Evolutionary conservation across 345 rosid genomes (phyloP).

Genomic region (Hevea brasiliensis): DNA sequence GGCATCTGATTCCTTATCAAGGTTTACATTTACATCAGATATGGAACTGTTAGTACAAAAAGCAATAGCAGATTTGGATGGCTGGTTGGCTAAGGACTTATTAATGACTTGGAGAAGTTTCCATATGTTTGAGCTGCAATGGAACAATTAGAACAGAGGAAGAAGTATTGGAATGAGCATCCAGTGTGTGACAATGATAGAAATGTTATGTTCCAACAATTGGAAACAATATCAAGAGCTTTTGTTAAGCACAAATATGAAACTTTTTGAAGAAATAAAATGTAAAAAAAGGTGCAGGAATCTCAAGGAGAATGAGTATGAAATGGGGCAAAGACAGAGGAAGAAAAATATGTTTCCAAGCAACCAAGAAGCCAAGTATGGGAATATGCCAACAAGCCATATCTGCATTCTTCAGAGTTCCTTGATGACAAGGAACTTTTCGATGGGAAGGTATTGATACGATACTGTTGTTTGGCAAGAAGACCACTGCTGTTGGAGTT

Average conservation of each 20-base stretch:
- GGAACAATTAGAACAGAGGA: slow-evolving; percentile 76
- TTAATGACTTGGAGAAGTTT: slow-evolving; percentile 86
- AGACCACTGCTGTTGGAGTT: too few species aligned
- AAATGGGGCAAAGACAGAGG: too few species aligned
- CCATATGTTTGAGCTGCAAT: slow-evolving; percentile 88
- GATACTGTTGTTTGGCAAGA: too few species aligned
- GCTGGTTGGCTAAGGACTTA: slow-evolving; percentile 84
- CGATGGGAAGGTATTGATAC: too few species aligned
- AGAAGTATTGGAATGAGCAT: slow-evolving; percentile 73
- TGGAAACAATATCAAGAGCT: slow-evolving; percentile 26
- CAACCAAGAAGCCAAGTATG: too few species aligned
- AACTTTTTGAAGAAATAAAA: too few species aligned
- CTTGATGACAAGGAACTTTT: too few species aligned
- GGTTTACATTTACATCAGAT: slow-evolving; percentile 78
- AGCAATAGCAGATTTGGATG: slow-evolving; percentile 81
- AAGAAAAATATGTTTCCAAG: too few species aligned
- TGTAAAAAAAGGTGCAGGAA: too few species aligned
- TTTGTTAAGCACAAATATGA: slow-evolving; percentile 27
- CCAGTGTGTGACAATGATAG: slow-evolving; percentile 28
- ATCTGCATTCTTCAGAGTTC: too few species aligned
- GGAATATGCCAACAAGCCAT: too few species aligned
- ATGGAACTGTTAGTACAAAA: slow-evolving; percentile 77
- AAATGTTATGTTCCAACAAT: slow-evolving; percentile 21
- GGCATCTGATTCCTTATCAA: slow-evolving; percentile 56
- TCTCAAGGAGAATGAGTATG: too few species aligned